Percentiles rank a stretch among this genome's conserved stretches.
Evolutionary conservation across 2,329 filamentous ascomycete species (phyloP).

Genomic region (Calonectria ilicicola): DNA sequence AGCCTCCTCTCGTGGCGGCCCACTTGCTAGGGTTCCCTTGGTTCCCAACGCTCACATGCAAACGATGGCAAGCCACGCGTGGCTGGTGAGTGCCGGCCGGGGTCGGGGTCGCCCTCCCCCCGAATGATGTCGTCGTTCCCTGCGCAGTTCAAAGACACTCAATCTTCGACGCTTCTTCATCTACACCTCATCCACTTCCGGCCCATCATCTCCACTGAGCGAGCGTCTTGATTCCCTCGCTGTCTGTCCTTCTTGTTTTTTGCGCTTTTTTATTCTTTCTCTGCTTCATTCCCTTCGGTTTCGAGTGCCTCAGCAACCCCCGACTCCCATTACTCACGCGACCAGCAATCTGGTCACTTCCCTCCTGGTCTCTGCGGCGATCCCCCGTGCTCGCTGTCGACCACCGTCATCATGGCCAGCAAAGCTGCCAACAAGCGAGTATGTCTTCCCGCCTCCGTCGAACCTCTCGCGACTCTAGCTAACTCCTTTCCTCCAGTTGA

Average conservation of each 20-base stretch:
- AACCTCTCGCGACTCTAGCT: conserved; percentile 28
- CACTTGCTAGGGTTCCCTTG: conserved; percentile 5
- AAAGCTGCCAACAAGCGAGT: conserved; percentile 80
- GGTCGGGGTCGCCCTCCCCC: conserved; percentile 5
- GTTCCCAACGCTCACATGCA: conserved; percentile 17
- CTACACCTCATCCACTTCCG: conserved; percentile 14
- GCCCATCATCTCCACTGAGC: conserved; percentile 11
- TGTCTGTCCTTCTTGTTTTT: conserved; percentile 16
- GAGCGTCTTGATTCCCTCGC: conserved; percentile 8
- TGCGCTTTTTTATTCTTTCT: background rate
- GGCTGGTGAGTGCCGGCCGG: conserved; percentile 8
- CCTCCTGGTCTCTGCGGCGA: background rate
- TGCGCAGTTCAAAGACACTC: conserved; percentile 22
- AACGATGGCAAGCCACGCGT: conserved; percentile 13
- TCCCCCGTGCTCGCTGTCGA: conserved; percentile 8
- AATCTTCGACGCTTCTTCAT: conserved; percentile 13
- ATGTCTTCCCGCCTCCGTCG: conserved; percentile 45
- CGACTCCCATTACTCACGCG: conserved; percentile 31
- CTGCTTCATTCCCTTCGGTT: background rate
- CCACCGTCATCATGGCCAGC: conserved; percentile 69
- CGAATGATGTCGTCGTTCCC: conserved; percentile 27
- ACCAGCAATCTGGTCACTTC: conserved; percentile 43
- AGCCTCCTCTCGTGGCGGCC: background rate
- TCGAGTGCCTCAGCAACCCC: background rate
- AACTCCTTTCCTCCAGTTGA: conserved; percentile 57